phyloP scores from a whole-genome alignment of 345 rosid genomes.

The Reutealis trisperma region DNA sequence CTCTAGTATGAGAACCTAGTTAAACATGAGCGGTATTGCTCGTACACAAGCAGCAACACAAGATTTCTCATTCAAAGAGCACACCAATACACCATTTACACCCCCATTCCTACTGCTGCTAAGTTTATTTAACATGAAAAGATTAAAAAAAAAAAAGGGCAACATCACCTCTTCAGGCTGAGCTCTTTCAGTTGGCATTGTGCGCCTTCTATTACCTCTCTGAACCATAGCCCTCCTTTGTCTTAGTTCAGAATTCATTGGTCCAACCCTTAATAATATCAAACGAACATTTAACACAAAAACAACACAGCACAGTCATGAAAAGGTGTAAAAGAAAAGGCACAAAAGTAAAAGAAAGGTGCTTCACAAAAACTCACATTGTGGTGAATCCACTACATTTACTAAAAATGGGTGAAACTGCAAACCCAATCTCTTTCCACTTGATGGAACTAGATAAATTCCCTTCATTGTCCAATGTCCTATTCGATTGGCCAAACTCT shows the following conservation, averaged over 20 bases:
- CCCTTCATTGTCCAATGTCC: slow-evolving; percentile 36
- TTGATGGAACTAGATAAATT: slow-evolving; percentile 42
- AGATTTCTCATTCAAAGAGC: neutral
- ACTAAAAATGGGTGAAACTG: slow-evolving; percentile 53
- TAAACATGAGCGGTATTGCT: neutral
- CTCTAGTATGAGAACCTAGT: neutral
- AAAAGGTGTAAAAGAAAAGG: neutral
- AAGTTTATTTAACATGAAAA: neutral
- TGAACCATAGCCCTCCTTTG: slow-evolving; percentile 51
- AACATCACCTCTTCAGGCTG: slow-evolving; percentile 75
- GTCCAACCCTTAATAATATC: slow-evolving; percentile 68
- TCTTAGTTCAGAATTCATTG: slow-evolving; percentile 77
- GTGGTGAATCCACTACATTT: slow-evolving; percentile 63
- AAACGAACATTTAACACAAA: neutral
- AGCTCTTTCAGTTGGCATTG: slow-evolving; percentile 54
- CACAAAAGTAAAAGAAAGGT: neutral
- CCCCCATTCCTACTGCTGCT: too few relatives aligned
- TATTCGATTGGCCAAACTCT: slow-evolving; percentile 48
- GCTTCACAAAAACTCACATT: slow-evolving; percentile 58
- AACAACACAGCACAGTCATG: neutral
- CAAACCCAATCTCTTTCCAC: slow-evolving; percentile 75
- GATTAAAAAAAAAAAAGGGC: neutral
- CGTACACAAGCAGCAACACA: neutral
- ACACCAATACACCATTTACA: too few relatives aligned
- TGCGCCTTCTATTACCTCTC: slow-evolving; percentile 46